These are phyloP conservation scores for Thamnidium elegans DNA, from an alignment of 192 early-diverging fungal genomes.

Conservation along the genomic window DNA sequence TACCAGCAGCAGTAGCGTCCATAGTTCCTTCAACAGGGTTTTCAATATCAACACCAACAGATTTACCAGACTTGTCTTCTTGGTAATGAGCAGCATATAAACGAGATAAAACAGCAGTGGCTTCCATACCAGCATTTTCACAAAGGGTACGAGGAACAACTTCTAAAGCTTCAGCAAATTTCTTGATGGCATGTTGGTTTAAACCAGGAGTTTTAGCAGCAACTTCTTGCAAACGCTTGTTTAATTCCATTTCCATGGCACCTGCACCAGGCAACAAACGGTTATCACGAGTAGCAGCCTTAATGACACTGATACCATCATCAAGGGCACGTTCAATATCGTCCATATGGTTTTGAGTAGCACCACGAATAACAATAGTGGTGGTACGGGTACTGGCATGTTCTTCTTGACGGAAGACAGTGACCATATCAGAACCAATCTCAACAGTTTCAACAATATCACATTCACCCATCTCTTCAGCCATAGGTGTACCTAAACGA, in stretches of 20 bases:
- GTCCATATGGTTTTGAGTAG: constrained; percentile 92
- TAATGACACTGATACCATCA: constrained; percentile 96
- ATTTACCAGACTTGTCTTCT: constrained; percentile 41
- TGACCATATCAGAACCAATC: constrained; percentile 96
- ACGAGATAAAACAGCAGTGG: constrained; percentile 87
- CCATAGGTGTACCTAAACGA: constrained; percentile 86
- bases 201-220: constrained; percentile 91
- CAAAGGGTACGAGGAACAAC: constrained; percentile 92
- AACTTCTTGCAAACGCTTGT: constrained; percentile 68
- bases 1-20: constrained; percentile 71
- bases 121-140: constrained; percentile 93
- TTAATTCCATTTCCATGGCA: constrained; percentile 91
- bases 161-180: constrained; percentile 96
- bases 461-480: constrained; percentile 98
- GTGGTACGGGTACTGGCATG: constrained; percentile 70
- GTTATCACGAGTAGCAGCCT: constrained; percentile 83
- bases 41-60: constrained; percentile 86
- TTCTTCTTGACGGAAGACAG: constrained; percentile 92
- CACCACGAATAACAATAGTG: constrained; percentile 95
- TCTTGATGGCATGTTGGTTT: constrained; percentile 94
- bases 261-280: constrained; percentile 91
- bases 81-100: constrained; percentile 89
- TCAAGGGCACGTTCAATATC: constrained; percentile 97
- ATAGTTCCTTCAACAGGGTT: constrained; percentile 60
- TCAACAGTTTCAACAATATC: constrained; percentile 95